phyloP scores from a whole-genome alignment of 768 basidiomycete species.

The Boletus insuetus region DNA sequence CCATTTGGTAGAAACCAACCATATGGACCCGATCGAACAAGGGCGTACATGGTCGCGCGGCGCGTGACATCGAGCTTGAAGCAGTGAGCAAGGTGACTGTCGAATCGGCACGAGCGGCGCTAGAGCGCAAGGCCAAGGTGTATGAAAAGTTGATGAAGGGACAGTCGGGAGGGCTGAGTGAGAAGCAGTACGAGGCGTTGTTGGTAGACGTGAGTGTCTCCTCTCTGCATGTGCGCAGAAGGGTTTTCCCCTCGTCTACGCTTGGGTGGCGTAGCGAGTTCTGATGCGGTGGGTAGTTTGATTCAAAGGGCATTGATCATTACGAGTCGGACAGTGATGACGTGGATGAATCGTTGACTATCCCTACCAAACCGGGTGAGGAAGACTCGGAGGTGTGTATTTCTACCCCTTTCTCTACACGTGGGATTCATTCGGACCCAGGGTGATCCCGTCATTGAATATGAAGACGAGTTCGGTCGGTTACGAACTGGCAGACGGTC shows the following conservation, averaged over 20 bases:
- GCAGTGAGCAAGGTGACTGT: constrained; percentile 64
- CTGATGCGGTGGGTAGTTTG: constrained; percentile 49
- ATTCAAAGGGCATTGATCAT: constrained; percentile 49
- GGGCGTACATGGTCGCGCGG: constrained; percentile 62
- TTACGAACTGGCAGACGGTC: constrained; percentile 64
- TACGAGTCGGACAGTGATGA: constrained; percentile 75
- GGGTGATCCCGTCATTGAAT: constrained; percentile 81
- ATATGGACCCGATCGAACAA: constrained; percentile 77
- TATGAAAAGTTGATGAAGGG: constrained; percentile 79
- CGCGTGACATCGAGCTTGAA: constrained; percentile 70
- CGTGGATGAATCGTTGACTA: constrained; percentile 70
- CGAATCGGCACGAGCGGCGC: constrained; percentile 64
- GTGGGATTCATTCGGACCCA: constrained; percentile 24
- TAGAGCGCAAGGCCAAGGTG: constrained; percentile 77
- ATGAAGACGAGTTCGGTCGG: constrained; percentile 87
- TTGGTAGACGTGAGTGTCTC: constrained; percentile 68
- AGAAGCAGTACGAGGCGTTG: constrained; percentile 67
- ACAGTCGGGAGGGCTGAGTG: constrained; percentile 72
- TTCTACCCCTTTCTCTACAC: not conserved
- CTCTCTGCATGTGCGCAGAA: not conserved
- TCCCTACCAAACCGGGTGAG: constrained; percentile 43
- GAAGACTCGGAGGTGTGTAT: constrained; percentile 41
- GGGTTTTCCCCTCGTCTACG: too few species aligned
- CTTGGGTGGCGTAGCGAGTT: not conserved
- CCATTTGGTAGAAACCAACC: constrained; percentile 60